Conservation (phyloP, 257 asterid genomes). For the Leonotis leonurus region DNA sequence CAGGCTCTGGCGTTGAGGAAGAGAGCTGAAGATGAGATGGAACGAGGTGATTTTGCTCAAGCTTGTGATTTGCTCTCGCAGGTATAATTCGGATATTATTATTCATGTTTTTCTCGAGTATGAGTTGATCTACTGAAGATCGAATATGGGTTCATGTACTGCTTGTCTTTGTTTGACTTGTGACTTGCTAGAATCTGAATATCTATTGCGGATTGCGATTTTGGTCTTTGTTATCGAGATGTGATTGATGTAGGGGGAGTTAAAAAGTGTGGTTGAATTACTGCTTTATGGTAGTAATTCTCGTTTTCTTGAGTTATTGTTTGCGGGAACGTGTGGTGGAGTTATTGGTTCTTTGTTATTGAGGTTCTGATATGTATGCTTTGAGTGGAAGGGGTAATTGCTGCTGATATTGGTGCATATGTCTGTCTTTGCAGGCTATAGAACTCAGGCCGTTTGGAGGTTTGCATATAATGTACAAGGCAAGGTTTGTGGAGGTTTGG, state of each 20-base stretch:
- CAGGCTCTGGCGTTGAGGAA: conserved; percentile 84
- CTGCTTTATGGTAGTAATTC: not conserved
- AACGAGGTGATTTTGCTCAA: conserved; percentile 35
- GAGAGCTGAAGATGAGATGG: conserved; percentile 62
- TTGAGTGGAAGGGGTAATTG: not conserved
- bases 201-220: not conserved
- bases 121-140: no score
- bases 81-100: conserved; percentile 25
- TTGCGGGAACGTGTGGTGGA: not conserved
- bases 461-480: conserved; percentile 50
- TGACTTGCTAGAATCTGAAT: not conserved
- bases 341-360: not conserved
- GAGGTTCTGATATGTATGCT: not conserved
- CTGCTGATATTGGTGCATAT: conserved; percentile 11
- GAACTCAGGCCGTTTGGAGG: conserved; percentile 79
- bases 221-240: not conserved
- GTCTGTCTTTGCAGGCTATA: conserved; percentile 56
- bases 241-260: not conserved
- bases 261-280: not conserved
- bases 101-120: not conserved
- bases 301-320: not conserved
- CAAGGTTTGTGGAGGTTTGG: conserved; percentile 44
- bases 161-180: not conserved
- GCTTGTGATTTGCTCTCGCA: conserved; percentile 58
- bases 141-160: not conserved